Percentiles rank a stretch among this genome's conserved stretches.
Evolutionary conservation across 2,329 filamentous ascomycete genomes (phyloP).

Genomic region (Cercospora zeina): DNA sequence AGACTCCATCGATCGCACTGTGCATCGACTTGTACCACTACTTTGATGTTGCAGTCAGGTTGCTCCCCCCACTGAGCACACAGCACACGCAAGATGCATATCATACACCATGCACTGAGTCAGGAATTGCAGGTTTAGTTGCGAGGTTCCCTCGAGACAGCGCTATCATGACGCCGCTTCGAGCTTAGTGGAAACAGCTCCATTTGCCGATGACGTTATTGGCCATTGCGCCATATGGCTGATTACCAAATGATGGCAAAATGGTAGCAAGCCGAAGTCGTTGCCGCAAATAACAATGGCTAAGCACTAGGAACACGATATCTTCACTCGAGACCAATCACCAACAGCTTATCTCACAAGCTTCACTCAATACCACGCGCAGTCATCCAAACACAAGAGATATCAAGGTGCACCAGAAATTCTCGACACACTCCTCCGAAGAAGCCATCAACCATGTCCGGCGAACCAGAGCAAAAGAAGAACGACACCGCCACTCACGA

Average conservation of each 20-base stretch:
- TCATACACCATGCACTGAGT: not conserved
- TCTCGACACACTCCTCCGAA: not conserved
- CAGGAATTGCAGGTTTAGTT: not conserved
- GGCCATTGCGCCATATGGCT: conserved; percentile 1
- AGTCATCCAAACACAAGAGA: not conserved
- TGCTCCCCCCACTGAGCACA: not conserved
- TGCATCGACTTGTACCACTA: not conserved
- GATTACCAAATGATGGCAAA: conserved; percentile 4
- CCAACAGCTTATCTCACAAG: not conserved
- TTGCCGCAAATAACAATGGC: not conserved
- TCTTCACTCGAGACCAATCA: not conserved
- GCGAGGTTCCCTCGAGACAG: not conserved
- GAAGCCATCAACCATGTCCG: conserved; percentile 31
- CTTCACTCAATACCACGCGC: not conserved
- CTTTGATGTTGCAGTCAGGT: not conserved
- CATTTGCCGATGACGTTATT: conserved; percentile 25
- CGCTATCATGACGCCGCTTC: not conserved
- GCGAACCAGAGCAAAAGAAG: conserved; percentile 34
- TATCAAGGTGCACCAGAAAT: not conserved
- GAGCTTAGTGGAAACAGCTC: conserved; percentile 10
- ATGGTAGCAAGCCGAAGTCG: not conserved
- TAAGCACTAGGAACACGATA: not conserved
- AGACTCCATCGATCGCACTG: not conserved
- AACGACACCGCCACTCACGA: conserved; percentile 36
- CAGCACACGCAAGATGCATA: not conserved